Base-by-base conservation (phyloP, 1,139 yeast species). In the Blastobotrys persicus region DNA sequence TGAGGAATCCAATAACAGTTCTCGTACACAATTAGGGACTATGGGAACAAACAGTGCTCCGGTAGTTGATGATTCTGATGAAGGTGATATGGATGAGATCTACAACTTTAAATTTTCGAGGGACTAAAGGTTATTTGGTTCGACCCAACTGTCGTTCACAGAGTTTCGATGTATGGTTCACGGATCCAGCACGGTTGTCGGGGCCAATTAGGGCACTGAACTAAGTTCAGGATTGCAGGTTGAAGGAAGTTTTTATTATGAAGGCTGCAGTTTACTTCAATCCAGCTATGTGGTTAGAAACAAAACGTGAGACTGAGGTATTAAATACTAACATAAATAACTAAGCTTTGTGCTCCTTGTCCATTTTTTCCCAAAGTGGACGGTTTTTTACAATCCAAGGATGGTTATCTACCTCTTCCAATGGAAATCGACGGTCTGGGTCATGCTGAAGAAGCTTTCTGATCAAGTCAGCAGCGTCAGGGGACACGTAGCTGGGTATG, bases 301-400 rank as follows among this genome's bases (percentile, higher is more conserved):
- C n/a, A n/a, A n/a, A n/a, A n/a, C n/a, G n/a, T n/a, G n/a, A n/a
- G n/a, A 23, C 9, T 6, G 28, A 9, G 28, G 28, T 45, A 20
- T 32, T 19, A 42, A 19, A 19, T 23, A 18, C 11, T 28, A 16
- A 38, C 12, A 40, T 32, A 23, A 33, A 18, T 19, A 34, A n/a
- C 35, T 26, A 31, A 14, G 43, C 34, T 34, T 26, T 26, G 34
- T 7, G 19, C 13, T 16, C 18, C 18, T 28, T 28, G 28, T 28
- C 43, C 13, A 28, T 19, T 11, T 44, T 48, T 40, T 57, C 57
- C 85, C 84, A 80, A 43, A 63, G 63, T 2, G 78, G 77, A 60
- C 74, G 77, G 64, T 88, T 81, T 59, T 79, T 81, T 12, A 72
- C 54, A 2, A 91, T 84, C 97, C 97, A 91, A 0, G 95, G 92